Evolutionary conservation across 768 basidiomycete species (phyloP).

Genomic region (Mycena capillaripes): DNA sequence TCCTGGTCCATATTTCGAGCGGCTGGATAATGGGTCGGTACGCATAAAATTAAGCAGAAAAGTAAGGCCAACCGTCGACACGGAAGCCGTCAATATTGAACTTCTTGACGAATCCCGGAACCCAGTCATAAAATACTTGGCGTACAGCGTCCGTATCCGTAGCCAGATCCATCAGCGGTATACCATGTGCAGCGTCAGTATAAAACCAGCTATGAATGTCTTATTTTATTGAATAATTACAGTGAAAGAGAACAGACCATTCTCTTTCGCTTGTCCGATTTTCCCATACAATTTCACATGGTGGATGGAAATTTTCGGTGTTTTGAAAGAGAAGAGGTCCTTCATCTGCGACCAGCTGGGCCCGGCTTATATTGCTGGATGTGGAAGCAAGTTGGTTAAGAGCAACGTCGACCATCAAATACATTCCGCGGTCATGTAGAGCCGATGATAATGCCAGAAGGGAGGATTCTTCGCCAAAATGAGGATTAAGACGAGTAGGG

Average conservation of each 20-base stretch:
- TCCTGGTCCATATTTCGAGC: neutral
- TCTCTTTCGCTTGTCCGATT: neutral
- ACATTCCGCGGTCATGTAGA: conserved; percentile 1
- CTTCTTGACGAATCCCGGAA: neutral
- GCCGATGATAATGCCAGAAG: neutral
- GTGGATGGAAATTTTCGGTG: neutral
- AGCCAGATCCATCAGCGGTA: neutral
- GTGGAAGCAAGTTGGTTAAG: neutral
- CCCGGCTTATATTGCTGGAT: neutral
- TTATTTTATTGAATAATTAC: neutral
- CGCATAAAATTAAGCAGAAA: neutral
- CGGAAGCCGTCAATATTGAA: conserved; percentile 5
- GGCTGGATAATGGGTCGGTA: neutral
- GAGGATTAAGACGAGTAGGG: neutral
- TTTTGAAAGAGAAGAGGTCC: neutral
- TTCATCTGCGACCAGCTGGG: neutral
- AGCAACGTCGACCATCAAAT: conserved; percentile 9
- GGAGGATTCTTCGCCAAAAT: neutral
- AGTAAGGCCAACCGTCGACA: neutral
- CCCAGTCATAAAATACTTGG: neutral
- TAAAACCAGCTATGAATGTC: neutral
- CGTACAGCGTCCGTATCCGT: neutral
- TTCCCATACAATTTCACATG: neutral
- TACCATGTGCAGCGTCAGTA: neutral
- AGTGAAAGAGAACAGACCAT: neutral